phyloP scores from a whole-genome alignment of 352 stramenopile species.

The Pilasporangium apinafurcum region DNA sequence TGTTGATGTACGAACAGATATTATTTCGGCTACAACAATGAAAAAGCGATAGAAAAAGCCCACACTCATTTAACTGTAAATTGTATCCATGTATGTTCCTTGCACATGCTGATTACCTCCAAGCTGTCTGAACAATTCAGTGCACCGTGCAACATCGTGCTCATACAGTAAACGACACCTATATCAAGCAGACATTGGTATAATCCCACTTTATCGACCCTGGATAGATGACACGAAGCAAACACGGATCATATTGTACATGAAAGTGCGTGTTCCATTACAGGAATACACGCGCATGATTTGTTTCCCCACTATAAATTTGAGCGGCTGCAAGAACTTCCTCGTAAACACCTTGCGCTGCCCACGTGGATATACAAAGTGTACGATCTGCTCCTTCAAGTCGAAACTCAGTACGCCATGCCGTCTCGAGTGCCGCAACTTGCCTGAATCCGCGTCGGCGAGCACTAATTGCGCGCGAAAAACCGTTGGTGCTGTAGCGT shows the following conservation, averaged over 20 bases:
- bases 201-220: slow-evolving; percentile 2
- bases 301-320: slow-evolving; percentile 29
- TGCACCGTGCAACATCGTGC: slow-evolving; percentile 2
- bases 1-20: not conserved
- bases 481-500: no score
- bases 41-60: not conserved
- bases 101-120: slow-evolving; percentile 2
- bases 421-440: slow-evolving; percentile 23
- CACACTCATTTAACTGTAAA: not conserved
- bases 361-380: slow-evolving; percentile 36
- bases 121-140: slow-evolving; percentile 4
- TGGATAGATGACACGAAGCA: not conserved
- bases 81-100: not conserved
- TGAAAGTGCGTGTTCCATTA: slow-evolving; percentile 33
- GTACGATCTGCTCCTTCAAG: slow-evolving; percentile 19
- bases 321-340: slow-evolving; percentile 47
- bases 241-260: slow-evolving; percentile 8
- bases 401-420: slow-evolving; percentile 33
- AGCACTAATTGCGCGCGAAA: slow-evolving; percentile 8
- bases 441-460: no score
- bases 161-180: slow-evolving; percentile 10
- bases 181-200: not conserved
- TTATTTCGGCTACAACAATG: not conserved
- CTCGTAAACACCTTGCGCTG: slow-evolving; percentile 24
- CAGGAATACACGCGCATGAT: slow-evolving; percentile 41